Base-by-base conservation (phyloP, 345 rosid genomes). In the Orychophragmus violaceus region DNA sequence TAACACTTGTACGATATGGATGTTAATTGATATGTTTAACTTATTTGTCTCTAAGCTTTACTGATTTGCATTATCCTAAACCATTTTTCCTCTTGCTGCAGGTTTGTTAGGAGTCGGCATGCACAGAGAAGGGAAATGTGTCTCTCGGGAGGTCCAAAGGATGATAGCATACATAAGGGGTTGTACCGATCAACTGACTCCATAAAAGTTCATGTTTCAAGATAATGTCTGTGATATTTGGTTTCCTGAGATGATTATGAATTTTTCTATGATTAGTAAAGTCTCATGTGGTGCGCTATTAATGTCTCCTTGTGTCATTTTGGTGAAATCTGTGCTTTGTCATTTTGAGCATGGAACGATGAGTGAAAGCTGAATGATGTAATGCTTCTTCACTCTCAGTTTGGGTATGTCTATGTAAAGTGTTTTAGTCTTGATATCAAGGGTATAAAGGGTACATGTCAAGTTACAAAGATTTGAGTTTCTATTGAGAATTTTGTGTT, bases 391-490 rank as follows among this genome's bases (percentile, higher is more conserved):
- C 18, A 37, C 62, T 33, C 21, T 45, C 29, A 37, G 12, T 25
- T 69, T 10, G 18, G 21, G 12, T 8, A 10, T 17, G 6, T 51
- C 18, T 21, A 5, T 42, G 42, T 56, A 5, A 22, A 56, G 5
- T 42, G 37, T 51, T 5, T 51, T 11, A 17, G 55, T 45, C 6
- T 62, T 44, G 7, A 46, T 57, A 33, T 24, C 62, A n/a, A n/a
- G n/a, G n/a, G n/a, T n/a, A n/a, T n/a, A n/a, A n/a, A n/a, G n/a
- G n/a, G n/a, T n/a, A n/a, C n/a, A n/a, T 59, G 9, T 33, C 6
- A 19, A 54, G 74, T 36, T 55, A 55, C 64, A 63, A 46, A 28
- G 41, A 25, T 56, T 17, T 9, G 24, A 63, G 32, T 46, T 44
- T 71, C 33, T 35, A 46, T 56, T 33, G 42, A 71, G 32, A 63